Base-by-base conservation (phyloP, 306 rosid genomes). In the Fragaria nilgerrensis region DNA sequence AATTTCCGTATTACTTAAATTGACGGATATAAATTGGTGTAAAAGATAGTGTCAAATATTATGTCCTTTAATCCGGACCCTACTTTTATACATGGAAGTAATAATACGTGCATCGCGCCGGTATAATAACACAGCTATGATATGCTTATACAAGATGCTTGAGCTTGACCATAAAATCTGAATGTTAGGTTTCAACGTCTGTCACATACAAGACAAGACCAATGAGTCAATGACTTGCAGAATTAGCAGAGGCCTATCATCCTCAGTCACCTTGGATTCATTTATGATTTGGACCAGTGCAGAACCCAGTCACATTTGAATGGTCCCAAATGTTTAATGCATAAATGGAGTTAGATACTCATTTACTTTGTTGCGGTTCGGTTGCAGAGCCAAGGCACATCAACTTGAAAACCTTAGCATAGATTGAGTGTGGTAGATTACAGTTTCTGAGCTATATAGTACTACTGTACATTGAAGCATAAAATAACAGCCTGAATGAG, bases 291-390 rank as follows among this genome's bases (percentile, higher is more conserved):
- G 53, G 73, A 44, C 73, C 36, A 23, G 55, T n/a, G 59, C 29
- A 36, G 76, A 3, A 36, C 34, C 34, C 45, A 34, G 1, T 32
- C 45, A 72, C 22, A n/a, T 73, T 15, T n/a, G 22, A 14, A 16
- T 52, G 75, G 75, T 52, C 76, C 76, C 76, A 7, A 36, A 55
- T 22, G 67, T 44, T 13, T 8, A 63, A 41, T n/a, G 44, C 17
- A 67, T 37, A 73, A 7, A 55, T 73, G 45, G 23, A 17, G n/a
- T 55, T 36, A 22, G 9, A 9, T 63, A 65, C 76, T 36, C 66
- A 55, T 55, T 73, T 37, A 73, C 20, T 49, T 55, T 25, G 16
- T 55, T n/a, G 49, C 20, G 49, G 22, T 22, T 2, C 67, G 34
- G 23, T 22, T 55, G 27, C 43, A 9, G n/a, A 37, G 52, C 36